These are phyloP conservation scores for Rubroshorea leprosula DNA, from an alignment of 345 rosid genomes.

Conservation along the genomic window DNA sequence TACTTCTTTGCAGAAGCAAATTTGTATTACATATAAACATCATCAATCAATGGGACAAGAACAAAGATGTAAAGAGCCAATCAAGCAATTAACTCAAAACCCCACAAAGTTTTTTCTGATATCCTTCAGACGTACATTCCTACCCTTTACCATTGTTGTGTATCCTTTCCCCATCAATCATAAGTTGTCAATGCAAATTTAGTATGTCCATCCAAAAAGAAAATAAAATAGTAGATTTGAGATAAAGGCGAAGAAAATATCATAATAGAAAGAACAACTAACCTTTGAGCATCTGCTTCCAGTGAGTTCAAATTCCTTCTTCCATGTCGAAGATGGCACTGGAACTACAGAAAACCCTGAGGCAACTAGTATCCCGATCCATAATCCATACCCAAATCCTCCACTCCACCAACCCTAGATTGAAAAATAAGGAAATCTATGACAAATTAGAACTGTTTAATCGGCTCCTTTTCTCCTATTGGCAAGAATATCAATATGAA, in stretches of 20 bases:
- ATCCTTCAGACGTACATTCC: too few relatives aligned
- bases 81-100: too few relatives aligned
- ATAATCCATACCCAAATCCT: constrained; percentile 85
- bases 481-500: constrained; percentile 2
- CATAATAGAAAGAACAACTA: neutral
- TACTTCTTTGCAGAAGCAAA: neutral
- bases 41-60: too few relatives aligned
- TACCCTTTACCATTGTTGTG: too few relatives aligned
- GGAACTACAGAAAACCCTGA: constrained; percentile 86
- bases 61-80: too few relatives aligned
- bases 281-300: constrained; percentile 57
- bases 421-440: constrained; percentile 11
- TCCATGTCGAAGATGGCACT: constrained; percentile 68
- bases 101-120: too few relatives aligned
- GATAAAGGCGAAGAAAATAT: too few relatives aligned
- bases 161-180: too few relatives aligned
- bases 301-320: constrained; percentile 53
- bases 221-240: too few relatives aligned
- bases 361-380: constrained; percentile 86
- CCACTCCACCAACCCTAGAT: constrained; percentile 93
- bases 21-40: too few relatives aligned
- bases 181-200: too few relatives aligned
- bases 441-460: neutral
- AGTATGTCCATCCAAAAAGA: too few relatives aligned
- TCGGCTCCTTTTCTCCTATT: constrained; percentile 1